Base-by-base conservation (phyloP, 2,329 filamentous ascomycete species). In the Colletotrichum caudatum region DNA sequence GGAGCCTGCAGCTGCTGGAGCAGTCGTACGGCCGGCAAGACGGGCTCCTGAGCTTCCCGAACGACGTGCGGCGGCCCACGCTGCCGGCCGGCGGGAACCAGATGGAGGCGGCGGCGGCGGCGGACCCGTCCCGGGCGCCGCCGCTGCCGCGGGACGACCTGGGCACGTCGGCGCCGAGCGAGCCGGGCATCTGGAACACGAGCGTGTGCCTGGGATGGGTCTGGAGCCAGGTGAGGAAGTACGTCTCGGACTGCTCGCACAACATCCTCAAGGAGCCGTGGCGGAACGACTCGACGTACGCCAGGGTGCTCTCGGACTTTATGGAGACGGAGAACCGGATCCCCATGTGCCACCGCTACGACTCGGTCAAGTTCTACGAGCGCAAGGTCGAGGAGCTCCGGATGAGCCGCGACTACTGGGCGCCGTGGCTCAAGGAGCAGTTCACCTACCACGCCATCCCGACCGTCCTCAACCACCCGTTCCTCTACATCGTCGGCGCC, bases 381-480 rank as follows among this genome's bases (percentile, higher is more conserved):
- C 84, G 85, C 46, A 82, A 82, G 39, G 76, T 82, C 0, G 82
- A 85, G 4, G 85, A 87, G 59, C 65, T 87, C 14, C 80, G 80
- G 67, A 72, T 78, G 14, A 83, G 85, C 64, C 80, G 82, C 3
- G 82, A 83, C 64, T 87, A 87, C 75, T 88, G 85, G 84, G 81
- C 81, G 0, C 83, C 85, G 0, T 88, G 86, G 86, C 75, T 88
- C 23, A 86, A 85, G 74, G 80, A 86, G 62, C 86, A 88, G 73
- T 86, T 88, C 74, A 86, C 83, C 1, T 88, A 87, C 75, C 86
- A 88, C 62, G 82, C 82, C 16, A 87, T 87, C 59, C 81, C 82
- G 14, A 86, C 84, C 0, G 83, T 87, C 2, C 76, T 88, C 46
- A 87, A 88, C 74, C 86, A 88, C 66, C 86, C 86, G 0, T 87